A percentile compares a stretch with the other conserved stretches of the same genome.
Evolutionary conservation across 1,284 basidiomycete genomes (phyloP).

Genomic region (Spongispora temasekensis): DNA sequence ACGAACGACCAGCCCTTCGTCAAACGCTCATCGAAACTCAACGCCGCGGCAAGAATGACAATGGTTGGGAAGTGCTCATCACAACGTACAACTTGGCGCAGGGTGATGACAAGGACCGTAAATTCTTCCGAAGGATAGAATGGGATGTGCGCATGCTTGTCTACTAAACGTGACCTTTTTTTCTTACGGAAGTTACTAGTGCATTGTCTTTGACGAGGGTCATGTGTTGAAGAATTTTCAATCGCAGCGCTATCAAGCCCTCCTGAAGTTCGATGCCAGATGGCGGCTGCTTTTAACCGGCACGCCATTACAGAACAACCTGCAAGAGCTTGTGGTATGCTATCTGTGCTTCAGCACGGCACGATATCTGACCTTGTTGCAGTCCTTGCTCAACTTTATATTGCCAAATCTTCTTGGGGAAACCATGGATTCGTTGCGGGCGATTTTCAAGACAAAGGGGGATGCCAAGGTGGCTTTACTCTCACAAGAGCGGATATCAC

Average conservation of each 20-base stretch:
- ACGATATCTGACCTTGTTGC: conserved; percentile 8
- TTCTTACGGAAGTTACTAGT: conserved; percentile 45
- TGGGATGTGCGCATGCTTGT: conserved; percentile 73
- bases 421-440: conserved; percentile 75
- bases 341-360: not conserved
- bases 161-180: not conserved
- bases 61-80: conserved; percentile 89
- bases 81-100: conserved; percentile 97
- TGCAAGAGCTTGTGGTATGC: conserved; percentile 93
- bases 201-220: conserved; percentile 93
- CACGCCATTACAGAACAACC: conserved; percentile 90
- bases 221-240: conserved; percentile 97
- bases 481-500: conserved; percentile 86
- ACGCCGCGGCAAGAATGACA: conserved; percentile 44
- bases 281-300: conserved; percentile 96
- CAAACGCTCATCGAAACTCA: conserved; percentile 67
- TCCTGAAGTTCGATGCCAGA: conserved; percentile 82
- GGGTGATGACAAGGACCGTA: conserved; percentile 83
- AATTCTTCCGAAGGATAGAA: conserved; percentile 89
- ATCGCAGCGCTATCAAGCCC: conserved; percentile 89
- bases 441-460: conserved; percentile 96
- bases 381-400: conserved; percentile 99
- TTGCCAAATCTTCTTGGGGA: conserved; percentile 87
- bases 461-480: conserved; percentile 86
- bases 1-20: conserved; percentile 80